These are phyloP conservation scores for Zasmidium citrigriseum DNA, from an alignment of 2,329 filamentous ascomycete species.

Conservation along the genomic window DNA sequence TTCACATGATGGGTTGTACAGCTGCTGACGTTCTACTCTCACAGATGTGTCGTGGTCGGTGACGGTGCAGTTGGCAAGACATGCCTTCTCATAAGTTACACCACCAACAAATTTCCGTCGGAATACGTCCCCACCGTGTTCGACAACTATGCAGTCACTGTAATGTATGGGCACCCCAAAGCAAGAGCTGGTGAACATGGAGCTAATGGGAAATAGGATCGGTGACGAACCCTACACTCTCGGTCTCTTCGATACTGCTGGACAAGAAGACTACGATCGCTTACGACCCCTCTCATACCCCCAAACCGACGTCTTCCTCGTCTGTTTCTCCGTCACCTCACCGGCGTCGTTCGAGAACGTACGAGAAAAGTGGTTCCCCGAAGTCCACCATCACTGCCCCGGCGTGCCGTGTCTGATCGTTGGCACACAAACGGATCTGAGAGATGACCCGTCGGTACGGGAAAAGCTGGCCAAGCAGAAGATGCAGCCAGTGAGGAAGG, in stretches of 20 bases:
- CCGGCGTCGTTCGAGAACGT: constrained; percentile 99
- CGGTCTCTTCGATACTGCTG: constrained; percentile 95
- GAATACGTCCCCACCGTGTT: constrained; percentile 99
- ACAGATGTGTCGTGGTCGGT: constrained; percentile 95
- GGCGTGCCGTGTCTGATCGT: constrained; percentile 97
- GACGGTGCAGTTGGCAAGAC: constrained; percentile 99
- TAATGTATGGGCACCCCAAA: constrained; percentile 65
- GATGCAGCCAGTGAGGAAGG: constrained; percentile 88
- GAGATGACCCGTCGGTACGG: constrained; percentile 81
- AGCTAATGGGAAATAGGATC: constrained; percentile 69
- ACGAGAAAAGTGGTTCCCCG: constrained; percentile 97
- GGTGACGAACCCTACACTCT: constrained; percentile 98
- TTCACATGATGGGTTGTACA: background rate
- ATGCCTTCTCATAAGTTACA: constrained; percentile 98
- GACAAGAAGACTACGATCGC: constrained; percentile 99
- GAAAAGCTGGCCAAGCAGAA: constrained; percentile 95
- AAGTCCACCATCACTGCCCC: constrained; percentile 97
- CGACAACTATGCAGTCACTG: constrained; percentile 99
- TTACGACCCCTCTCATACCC: constrained; percentile 95
- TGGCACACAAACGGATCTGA: constrained; percentile 93
- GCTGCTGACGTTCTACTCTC: constrained; percentile 16
- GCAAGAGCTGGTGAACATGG: background rate
- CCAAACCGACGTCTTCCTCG: constrained; percentile 97
- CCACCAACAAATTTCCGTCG: constrained; percentile 98
- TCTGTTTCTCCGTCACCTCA: constrained; percentile 97